Evolutionary conservation across 1,284 basidiomycete genomes (phyloP), one percentile per base, ranked within the genome.

Genomic region (Ustilago vetiveriae): DNA sequence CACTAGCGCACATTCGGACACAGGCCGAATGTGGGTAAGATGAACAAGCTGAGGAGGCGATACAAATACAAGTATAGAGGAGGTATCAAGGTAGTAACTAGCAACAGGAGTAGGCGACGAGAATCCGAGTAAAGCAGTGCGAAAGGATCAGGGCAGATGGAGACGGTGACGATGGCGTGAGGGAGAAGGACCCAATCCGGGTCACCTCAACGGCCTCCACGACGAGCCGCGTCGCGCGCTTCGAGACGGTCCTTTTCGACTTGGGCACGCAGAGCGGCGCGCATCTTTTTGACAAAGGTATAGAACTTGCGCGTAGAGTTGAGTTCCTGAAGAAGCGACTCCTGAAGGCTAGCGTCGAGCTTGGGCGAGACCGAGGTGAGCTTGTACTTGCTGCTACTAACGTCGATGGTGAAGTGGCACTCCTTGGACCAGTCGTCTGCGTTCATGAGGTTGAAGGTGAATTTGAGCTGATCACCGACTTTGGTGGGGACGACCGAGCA

Each of bases 201-300:
- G 4, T 2, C 16, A n/a, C 10, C 10, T 64, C 53, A 65, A 11
- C 50, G 47, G 17, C 43, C 66, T 23, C 52, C 59, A 11, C 56
- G 46, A 22, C 66, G 53, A 7, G 56, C 56, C 10, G 49, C 49
- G 23, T 69, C 66, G 24, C 68, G 56, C 5, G 63, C 62, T 24
- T 71, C 68, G 23, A 66, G 49, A 16, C 68, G 63, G n/a, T 62
- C 47, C 55, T 55, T 62, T 30, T 71, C 68, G 21, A 63, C 54
- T 46, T 71, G 57, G 6, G 50, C 63, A 8, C 57, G 42, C 14
- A 71, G 39, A 6, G 68, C 68, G 1, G 49, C 44, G 27, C 68
- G 62, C 68, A 71, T 71, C 54, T 63, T 66, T 36, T 71, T 73
- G 29, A 76, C 49, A 29, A 76, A 76, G 1, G 66, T 64, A 52